Percentiles rank a stretch among this genome's conserved stretches.
Conservation (phyloP, 257 asterid species). For the Ehretia macrophylla region DNA sequence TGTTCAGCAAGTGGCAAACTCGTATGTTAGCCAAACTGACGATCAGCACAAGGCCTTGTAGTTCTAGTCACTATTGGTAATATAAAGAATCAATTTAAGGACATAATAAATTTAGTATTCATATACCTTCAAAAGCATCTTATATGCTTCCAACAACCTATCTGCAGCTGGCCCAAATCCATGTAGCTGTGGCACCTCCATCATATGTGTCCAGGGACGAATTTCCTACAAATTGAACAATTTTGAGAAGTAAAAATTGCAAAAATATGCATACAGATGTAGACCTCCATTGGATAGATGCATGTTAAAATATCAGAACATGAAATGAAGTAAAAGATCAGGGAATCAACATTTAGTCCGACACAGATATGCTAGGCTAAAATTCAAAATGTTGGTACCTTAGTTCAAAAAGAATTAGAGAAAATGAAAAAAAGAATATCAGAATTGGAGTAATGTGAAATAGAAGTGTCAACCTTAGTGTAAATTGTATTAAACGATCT, state of each 20-base stretch:
- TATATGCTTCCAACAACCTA: constrained; percentile 91
- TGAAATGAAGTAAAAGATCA: background rate
- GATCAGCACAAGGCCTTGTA: too few species aligned
- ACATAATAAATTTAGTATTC: background rate
- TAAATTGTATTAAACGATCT: constrained; percentile 86
- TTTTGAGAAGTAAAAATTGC: constrained; percentile 5
- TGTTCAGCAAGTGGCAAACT: too few species aligned
- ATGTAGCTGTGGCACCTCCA: constrained; percentile 99
- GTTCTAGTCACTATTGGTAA: too few species aligned
- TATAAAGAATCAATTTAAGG: too few species aligned
- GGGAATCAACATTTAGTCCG: background rate
- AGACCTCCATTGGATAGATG: background rate
- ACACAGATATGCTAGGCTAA: background rate
- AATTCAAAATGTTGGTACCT: background rate
- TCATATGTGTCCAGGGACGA: constrained; percentile 99
- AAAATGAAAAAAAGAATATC: background rate
- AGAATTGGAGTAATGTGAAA: constrained; percentile 14
- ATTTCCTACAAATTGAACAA: constrained; percentile 57
- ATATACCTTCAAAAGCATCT: constrained; percentile 93
- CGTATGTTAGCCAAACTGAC: too few species aligned
- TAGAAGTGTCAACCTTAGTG: constrained; percentile 62
- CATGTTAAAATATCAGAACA: background rate
- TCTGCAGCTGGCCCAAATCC: constrained; percentile 99
- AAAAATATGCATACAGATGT: constrained; percentile 6
- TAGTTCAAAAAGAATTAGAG: background rate